These are phyloP conservation scores for Ceratobasidium papillatum DNA, from an alignment of 1,284 basidiomycete species.

Conservation along the genomic window DNA sequence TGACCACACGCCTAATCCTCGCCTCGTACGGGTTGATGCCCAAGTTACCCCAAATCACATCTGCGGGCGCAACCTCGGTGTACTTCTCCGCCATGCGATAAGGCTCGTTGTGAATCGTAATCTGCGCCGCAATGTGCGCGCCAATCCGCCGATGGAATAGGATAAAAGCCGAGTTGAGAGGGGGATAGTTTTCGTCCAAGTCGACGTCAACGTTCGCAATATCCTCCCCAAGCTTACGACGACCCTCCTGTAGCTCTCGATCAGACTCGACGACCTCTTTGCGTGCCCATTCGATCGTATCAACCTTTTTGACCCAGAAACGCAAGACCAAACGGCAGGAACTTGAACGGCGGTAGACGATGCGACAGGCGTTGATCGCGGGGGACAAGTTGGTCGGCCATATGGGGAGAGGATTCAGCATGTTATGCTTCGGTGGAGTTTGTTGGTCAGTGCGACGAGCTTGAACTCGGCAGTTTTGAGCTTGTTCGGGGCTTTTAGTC, in stretches of 20 bases:
- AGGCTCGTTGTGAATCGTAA: constrained; percentile 64
- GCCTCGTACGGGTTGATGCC: constrained; percentile 89
- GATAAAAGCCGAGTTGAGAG: constrained; percentile 78
- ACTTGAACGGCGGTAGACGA: constrained; percentile 64
- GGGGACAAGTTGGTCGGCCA: constrained; percentile 65
- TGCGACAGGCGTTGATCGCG: constrained; percentile 65
- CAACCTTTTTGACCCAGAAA: constrained; percentile 74
- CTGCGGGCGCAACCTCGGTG: constrained; percentile 73
- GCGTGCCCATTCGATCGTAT: constrained; percentile 79
- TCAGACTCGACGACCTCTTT: constrained; percentile 68
- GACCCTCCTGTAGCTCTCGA: constrained; percentile 61
- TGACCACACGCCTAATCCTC: constrained; percentile 60
- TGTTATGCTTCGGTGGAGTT: constrained; percentile 51
- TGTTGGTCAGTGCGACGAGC: constrained; percentile 64
- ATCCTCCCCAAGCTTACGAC: constrained; percentile 49
- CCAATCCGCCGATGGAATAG: constrained; percentile 83
- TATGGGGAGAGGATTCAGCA: constrained; percentile 50
- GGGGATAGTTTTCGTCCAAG: constrained; percentile 62
- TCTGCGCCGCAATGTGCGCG: constrained; percentile 73
- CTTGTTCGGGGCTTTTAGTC: constrained; percentile 64
- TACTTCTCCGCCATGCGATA: constrained; percentile 68
- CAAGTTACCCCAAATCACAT: constrained; percentile 73
- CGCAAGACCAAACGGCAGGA: constrained; percentile 66
- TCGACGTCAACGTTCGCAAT: constrained; percentile 55
- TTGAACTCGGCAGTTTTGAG: constrained; percentile 71